These are phyloP conservation scores for Solanum hybrid DNA, from an alignment of 305 asterid genomes.

Conservation along the genomic window DNA sequence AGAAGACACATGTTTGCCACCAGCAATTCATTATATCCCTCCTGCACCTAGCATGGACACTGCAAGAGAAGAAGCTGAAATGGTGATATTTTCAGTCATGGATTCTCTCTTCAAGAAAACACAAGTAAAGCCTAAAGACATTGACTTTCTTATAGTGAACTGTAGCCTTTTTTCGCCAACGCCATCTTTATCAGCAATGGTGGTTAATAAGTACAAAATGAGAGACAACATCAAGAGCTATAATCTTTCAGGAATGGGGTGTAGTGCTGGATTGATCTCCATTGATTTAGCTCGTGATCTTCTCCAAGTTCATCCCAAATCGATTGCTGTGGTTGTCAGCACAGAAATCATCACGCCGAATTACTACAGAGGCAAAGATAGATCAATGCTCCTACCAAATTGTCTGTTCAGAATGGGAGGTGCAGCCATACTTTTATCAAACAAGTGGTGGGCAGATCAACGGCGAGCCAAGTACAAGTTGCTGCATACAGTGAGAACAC, in stretches of 20 bases:
- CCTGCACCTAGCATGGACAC: constrained; percentile 10
- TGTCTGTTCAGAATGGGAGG: constrained; percentile 24
- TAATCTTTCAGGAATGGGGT: constrained; percentile 19
- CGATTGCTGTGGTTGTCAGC: constrained; percentile 14
- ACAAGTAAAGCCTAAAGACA: constrained; percentile 5
- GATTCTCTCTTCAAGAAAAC: constrained; percentile 16
- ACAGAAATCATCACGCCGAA: constrained; percentile 26
- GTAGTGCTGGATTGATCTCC: constrained; percentile 23
- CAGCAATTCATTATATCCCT: constrained; percentile 14
- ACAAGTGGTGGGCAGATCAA: not conserved
- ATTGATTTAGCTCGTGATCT: constrained; percentile 21
- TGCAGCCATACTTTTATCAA: constrained; percentile 20
- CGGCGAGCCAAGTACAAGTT: constrained; percentile 17
- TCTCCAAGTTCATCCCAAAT: constrained; percentile 11
- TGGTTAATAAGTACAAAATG: constrained; percentile 15
- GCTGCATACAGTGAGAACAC: constrained; percentile 18
- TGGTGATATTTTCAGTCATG: constrained; percentile 18
- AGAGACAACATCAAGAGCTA: constrained; percentile 16
- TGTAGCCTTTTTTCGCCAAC: constrained; percentile 19
- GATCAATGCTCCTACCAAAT: constrained; percentile 24
- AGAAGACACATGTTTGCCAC: constrained; percentile 23
- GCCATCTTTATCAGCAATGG: constrained; percentile 21
- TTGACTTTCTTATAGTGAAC: constrained; percentile 16
- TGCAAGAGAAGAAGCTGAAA: constrained; percentile 14
- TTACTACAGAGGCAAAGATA: constrained; percentile 19